Evolutionary conservation across 306 rosid genomes (phyloP), one percentile per base, ranked within the genome.

Genomic region (Mucuna pruriens): DNA sequence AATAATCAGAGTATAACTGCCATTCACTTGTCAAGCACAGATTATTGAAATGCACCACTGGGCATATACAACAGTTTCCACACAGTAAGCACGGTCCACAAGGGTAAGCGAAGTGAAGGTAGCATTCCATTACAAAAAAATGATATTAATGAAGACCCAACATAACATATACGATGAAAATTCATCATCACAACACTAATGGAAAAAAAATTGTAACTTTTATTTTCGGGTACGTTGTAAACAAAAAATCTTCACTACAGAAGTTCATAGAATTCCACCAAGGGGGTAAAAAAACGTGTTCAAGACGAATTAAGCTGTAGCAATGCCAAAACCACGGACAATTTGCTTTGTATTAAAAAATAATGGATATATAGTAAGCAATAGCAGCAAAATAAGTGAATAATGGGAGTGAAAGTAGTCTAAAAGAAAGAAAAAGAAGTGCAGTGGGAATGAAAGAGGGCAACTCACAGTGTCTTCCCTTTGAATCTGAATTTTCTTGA

Each of bases 401-500:
- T 22, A 5, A 4, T 58, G 31, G 4, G 29, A 40, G 31, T 6
- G 16, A 36, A 12, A 29, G 33, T 2, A 48, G 36, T 46, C 38
- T 54, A 36, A 0, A 13, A 33, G 19, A 11, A 72, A 29, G 9
- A 36, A 34, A 9, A 60, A 15, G 0, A 6, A 57, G 22, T 44
- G 31, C 0, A 46, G 19, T 45, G 7, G 4, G 31, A 74, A 55
- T 45, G 5, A 23, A 78, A 26, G 57, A 19, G 26, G 69, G 66
- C 2, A 74, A 87, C 92, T 89, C 65, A 91, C 95, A 77, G 90
- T 82, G 69, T 85, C 89, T 4, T 87, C 95, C 74, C 97, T 89
- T 69, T 84, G 89, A 82, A 91, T 90, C 86, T 88, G 97, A 78
- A 94, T 86, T 85, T 90, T 91, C 84, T 85, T 90, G 88, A 94